phyloP scores from a whole-genome alignment of 352 stramenopile genomes.

The Phytophthora crassamura region DNA sequence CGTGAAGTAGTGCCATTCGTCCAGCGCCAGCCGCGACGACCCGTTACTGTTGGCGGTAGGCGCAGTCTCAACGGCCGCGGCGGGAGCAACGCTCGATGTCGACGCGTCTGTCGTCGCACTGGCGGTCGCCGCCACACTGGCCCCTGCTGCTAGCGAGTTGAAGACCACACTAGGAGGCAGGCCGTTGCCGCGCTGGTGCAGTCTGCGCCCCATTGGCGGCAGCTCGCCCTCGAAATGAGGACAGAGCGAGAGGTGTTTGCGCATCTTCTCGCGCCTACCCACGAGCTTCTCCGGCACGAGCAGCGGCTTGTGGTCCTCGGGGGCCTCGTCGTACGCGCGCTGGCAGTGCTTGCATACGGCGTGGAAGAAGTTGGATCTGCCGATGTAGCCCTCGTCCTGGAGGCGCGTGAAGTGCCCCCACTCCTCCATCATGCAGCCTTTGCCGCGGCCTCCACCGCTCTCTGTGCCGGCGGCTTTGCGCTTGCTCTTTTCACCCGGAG shows the following conservation, averaged over 20 bases:
- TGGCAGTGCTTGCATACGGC: conserved; percentile 78
- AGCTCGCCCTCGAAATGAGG: conserved; percentile 73
- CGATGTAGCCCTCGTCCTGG: conserved; percentile 82
- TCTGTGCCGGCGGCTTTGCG: conserved; percentile 43
- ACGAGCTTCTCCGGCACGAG: conserved; percentile 72
- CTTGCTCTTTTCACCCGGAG: conserved; percentile 58
- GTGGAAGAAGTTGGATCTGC: conserved; percentile 86
- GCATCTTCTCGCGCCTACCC: conserved; percentile 79
- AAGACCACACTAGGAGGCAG: conserved; percentile 31
- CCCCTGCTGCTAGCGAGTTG: conserved; percentile 15
- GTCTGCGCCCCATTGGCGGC: conserved; percentile 53
- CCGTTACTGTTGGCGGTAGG: conserved; percentile 11
- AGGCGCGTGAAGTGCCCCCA: conserved; percentile 82
- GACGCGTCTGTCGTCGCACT: background rate
- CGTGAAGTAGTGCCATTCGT: conserved; percentile 86
- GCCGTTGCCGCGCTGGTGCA: conserved; percentile 24
- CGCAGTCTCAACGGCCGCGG: background rate
- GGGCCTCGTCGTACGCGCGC: conserved; percentile 58
- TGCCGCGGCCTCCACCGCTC: conserved; percentile 56
- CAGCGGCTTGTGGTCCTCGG: conserved; percentile 59
- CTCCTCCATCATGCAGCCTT: conserved; percentile 87
- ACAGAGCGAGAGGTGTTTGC: conserved; percentile 71
- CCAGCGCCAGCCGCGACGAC: conserved; percentile 57
- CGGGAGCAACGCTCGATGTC: conserved; percentile 8
- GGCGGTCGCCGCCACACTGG: background rate